Conservation (phyloP, 208 protist genomes). For the Balamuthia mandrillaris region DNA sequence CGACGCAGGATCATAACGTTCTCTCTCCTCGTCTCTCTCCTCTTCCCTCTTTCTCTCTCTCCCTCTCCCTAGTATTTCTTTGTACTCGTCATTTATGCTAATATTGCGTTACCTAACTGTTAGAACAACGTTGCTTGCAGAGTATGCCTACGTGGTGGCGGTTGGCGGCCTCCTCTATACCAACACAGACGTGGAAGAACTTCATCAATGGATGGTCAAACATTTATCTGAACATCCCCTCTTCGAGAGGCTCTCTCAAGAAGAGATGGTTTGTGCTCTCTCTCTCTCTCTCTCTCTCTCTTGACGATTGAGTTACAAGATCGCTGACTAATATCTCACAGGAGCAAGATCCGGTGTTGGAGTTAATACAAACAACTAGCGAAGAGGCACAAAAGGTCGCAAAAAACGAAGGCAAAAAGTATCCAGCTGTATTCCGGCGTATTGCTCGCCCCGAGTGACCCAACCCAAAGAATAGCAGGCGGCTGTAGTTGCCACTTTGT, state of each 20-base stretch:
- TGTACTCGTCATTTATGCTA: background rate
- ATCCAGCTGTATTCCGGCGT: constrained; percentile 63
- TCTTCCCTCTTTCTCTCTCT: background rate
- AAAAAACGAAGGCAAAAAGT: constrained; percentile 67
- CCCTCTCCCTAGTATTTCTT: background rate
- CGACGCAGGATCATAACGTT: constrained; percentile 90
- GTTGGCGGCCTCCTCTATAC: constrained; percentile 93
- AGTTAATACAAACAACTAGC: constrained; percentile 50
- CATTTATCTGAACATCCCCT: constrained; percentile 88
- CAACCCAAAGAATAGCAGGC: background rate
- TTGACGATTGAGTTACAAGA: background rate
- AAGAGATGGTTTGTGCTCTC: constrained; percentile 52
- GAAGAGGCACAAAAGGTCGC: constrained; percentile 74
- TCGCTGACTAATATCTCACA: background rate
- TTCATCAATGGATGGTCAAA: constrained; percentile 77
- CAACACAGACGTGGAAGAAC: constrained; percentile 91
- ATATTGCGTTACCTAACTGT: background rate
- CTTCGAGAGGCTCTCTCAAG: constrained; percentile 74
- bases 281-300: background rate
- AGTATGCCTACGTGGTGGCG: constrained; percentile 93
- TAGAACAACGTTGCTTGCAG: constrained; percentile 85
- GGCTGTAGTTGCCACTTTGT: background rate
- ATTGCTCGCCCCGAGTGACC: background rate
- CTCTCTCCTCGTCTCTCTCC: background rate
- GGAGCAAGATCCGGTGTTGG: constrained; percentile 51